Percentiles rank a stretch among this genome's conserved stretches.
Conservation (phyloP, 2,329 filamentous ascomycete genomes). For the Trichoderma gracile region DNA sequence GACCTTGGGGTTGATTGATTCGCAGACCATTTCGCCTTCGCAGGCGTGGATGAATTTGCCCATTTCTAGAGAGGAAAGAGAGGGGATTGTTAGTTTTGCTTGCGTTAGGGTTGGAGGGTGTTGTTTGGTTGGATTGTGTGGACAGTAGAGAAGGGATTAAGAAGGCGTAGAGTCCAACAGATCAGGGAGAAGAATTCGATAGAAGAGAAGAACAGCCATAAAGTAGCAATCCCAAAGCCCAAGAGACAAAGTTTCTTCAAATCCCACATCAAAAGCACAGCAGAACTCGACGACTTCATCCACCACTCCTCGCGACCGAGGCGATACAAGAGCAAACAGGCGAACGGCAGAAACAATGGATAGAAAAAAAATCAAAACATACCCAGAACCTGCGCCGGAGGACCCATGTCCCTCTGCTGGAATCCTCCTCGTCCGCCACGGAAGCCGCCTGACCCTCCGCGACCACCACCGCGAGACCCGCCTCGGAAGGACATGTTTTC, state of each 20-base stretch:
- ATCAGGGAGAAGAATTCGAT: no score
- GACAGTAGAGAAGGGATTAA: no score
- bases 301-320: not conserved
- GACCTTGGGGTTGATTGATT: constrained; percentile 91
- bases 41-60: constrained; percentile 90
- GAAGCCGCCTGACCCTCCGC: constrained; percentile 34
- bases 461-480: constrained; percentile 36
- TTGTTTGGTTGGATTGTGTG: not conserved
- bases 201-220: no score
- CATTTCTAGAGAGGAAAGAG: constrained; percentile 61
- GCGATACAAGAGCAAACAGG: not conserved
- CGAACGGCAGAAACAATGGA: not conserved
- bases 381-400: constrained; percentile 43
- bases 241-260: no score
- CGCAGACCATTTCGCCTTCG: constrained; percentile 98
- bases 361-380: constrained; percentile 24
- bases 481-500: constrained; percentile 41
- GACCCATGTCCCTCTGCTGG: constrained; percentile 45
- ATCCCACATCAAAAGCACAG: no score
- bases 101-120: no score
- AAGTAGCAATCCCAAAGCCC: no score
- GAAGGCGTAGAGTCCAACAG: no score
- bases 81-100: not conserved
- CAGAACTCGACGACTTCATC: no score
- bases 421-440: constrained; percentile 44